Evolutionary conservation across 805 yeast genomes (phyloP).

Genomic region (Cyberlindnera mrakii): DNA sequence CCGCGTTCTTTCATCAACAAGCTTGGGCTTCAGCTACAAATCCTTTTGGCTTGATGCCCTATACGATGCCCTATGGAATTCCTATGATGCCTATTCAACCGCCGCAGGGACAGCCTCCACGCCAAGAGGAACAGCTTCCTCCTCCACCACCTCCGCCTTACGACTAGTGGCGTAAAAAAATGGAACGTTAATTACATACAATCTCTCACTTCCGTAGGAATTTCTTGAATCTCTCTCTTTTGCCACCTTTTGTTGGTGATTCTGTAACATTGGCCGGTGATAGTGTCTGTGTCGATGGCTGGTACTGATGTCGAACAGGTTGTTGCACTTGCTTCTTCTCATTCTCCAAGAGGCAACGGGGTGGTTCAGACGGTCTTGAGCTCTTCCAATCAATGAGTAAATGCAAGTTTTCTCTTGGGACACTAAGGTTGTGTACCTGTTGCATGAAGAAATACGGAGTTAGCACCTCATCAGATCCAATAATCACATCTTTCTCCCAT

Average conservation of each 20-base stretch:
- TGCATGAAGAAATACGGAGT: slow-evolving; percentile 41
- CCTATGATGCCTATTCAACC: too few species aligned
- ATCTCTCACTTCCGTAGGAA: slow-evolving; percentile 24
- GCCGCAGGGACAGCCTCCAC: too few species aligned
- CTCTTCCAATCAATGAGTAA: slow-evolving; percentile 31
- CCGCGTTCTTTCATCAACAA: too few species aligned
- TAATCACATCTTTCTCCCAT: slow-evolving; percentile 63
- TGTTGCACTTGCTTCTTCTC: slow-evolving; percentile 14
- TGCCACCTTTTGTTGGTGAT: slow-evolving; percentile 33
- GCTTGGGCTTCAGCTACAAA: too few species aligned
- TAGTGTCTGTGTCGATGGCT: slow-evolving; percentile 4
- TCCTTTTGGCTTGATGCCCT: too few species aligned
- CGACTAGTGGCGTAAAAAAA: too few species aligned
- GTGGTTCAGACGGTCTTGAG: slow-evolving; percentile 33
- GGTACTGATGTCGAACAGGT: slow-evolving; percentile 1
- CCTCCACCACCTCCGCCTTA: too few species aligned
- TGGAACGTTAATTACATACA: too few species aligned
- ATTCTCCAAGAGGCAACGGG: slow-evolving; percentile 38
- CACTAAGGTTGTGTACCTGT: slow-evolving; percentile 31
- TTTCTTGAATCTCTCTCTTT: slow-evolving; percentile 40
- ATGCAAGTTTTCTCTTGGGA: slow-evolving; percentile 35
- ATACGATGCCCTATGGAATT: too few species aligned
- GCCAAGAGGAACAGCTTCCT: too few species aligned
- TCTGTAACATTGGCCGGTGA: slow-evolving; percentile 3
- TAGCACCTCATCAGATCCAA: slow-evolving; percentile 76